A percentile compares a stretch with the other conserved stretches of the same genome.
These are phyloP conservation scores for Canavalia ensiformis DNA, from an alignment of 306 rosid species.

Conservation along the genomic window DNA sequence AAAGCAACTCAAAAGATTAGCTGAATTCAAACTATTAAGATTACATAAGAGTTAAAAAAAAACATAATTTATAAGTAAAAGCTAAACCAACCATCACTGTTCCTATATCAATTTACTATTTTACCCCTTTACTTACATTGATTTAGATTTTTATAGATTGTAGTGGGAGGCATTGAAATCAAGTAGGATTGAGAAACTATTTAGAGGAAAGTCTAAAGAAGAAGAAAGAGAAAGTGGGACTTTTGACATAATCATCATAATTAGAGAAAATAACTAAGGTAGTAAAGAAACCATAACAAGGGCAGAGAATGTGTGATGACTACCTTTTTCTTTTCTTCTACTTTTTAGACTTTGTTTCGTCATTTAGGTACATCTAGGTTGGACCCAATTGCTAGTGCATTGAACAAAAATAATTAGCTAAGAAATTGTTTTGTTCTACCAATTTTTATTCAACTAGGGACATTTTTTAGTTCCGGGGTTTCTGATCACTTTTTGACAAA, in stretches of 20 bases:
- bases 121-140: neutral
- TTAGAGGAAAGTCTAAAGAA: conserved; percentile 38
- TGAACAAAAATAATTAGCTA: conserved; percentile 35
- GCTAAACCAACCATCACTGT: neutral
- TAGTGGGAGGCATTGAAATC: conserved; percentile 33
- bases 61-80: neutral
- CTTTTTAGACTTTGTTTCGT: conserved; percentile 51
- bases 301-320: conserved; percentile 52
- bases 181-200: conserved; percentile 36
- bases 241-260: conserved; percentile 43
- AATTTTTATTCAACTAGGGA: conserved; percentile 45
- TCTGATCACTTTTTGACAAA: conserved; percentile 42
- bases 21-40: neutral
- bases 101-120: neutral
- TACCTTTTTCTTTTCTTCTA: conserved; percentile 22
- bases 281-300: conserved; percentile 37
- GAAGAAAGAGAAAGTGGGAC: conserved; percentile 43
- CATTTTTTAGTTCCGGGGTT: conserved; percentile 30
- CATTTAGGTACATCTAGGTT: conserved; percentile 47
- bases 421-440: neutral
- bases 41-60: neutral
- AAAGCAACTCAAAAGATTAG: neutral
- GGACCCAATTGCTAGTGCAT: conserved; percentile 51
- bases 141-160: neutral
- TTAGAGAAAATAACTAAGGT: conserved; percentile 40